Conservation (phyloP, 2,329 filamentous ascomycete genomes). For the Sarocladiaceae sp. region DNA sequence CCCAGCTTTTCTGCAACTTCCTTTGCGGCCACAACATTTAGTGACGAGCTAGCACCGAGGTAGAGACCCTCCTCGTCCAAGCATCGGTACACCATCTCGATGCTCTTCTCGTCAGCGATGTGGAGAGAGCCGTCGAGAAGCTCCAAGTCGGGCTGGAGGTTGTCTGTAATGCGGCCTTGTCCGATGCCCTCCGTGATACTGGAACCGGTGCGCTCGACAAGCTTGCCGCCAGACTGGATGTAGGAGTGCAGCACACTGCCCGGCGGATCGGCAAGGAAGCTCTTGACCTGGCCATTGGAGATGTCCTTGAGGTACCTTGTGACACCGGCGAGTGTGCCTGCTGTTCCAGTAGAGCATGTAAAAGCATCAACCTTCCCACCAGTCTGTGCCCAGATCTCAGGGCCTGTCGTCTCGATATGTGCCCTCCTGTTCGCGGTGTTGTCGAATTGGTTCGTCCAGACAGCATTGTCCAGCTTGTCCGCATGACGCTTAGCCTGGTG, state of each 20-base stretch:
- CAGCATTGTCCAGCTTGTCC: slow-evolving; percentile 78
- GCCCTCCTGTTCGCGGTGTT: slow-evolving; percentile 91
- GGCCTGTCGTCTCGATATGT: slow-evolving; percentile 94
- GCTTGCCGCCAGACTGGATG: slow-evolving; percentile 76
- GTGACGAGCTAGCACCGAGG: slow-evolving; percentile 84
- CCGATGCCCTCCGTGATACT: slow-evolving; percentile 98
- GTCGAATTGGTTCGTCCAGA: slow-evolving; percentile 99
- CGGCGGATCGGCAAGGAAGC: slow-evolving; percentile 88
- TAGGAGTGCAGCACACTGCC: slow-evolving; percentile 92
- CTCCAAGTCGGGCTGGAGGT: slow-evolving; percentile 78
- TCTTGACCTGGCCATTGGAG: slow-evolving; percentile 73
- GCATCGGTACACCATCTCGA: slow-evolving; percentile 96
- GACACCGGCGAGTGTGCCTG: slow-evolving; percentile 82
- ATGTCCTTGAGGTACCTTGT: slow-evolving; percentile 86
- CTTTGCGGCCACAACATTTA: slow-evolving; percentile 94
- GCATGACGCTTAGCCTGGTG: slow-evolving; percentile 90
- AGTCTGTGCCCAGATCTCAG: slow-evolving; percentile 96
- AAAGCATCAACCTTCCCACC: slow-evolving; percentile 84
- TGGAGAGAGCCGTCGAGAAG: slow-evolving; percentile 79
- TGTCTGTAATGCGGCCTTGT: slow-evolving; percentile 94
- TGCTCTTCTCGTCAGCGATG: slow-evolving; percentile 88
- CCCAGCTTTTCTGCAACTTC: slow-evolving; percentile 90
- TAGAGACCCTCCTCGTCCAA: slow-evolving; percentile 95
- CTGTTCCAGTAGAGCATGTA: slow-evolving; percentile 91
- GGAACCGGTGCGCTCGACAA: slow-evolving; percentile 75